These are phyloP conservation scores for Clarireedia homoeocarpa DNA, from an alignment of 2,329 filamentous ascomycete species.

Conservation along the genomic window DNA sequence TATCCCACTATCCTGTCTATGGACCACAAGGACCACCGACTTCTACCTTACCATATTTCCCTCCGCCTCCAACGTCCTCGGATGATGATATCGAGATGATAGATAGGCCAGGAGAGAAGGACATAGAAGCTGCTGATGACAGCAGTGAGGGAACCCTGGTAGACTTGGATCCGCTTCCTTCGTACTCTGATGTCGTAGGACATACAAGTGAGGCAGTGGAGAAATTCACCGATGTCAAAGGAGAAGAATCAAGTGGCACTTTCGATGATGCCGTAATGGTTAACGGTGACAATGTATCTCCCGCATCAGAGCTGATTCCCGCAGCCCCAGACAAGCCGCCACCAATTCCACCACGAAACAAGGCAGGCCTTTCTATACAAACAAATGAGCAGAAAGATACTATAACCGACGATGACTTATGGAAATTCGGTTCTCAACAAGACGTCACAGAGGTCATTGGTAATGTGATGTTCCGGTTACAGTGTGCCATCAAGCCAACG, in stretches of 20 bases:
- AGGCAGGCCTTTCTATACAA: slow-evolving; percentile 26
- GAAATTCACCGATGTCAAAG: not conserved
- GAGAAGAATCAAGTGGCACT: slow-evolving; percentile 1
- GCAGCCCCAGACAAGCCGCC: slow-evolving; percentile 26
- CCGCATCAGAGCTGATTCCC: slow-evolving; percentile 2
- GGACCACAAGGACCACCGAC: slow-evolving; percentile 23
- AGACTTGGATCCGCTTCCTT: slow-evolving; percentile 23
- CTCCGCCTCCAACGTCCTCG: slow-evolving; percentile 9
- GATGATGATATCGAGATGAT: slow-evolving; percentile 29
- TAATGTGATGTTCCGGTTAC: slow-evolving; percentile 83
- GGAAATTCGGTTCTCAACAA: slow-evolving; percentile 54
- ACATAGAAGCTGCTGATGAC: slow-evolving; percentile 22
- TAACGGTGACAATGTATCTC: slow-evolving; percentile 26
- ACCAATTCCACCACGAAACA: slow-evolving; percentile 30
- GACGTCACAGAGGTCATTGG: slow-evolving; percentile 95
- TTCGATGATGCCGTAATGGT: slow-evolving; percentile 28
- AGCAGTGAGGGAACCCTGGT: slow-evolving; percentile 35
- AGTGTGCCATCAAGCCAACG: slow-evolving; percentile 74
- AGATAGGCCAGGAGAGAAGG: slow-evolving; percentile 22
- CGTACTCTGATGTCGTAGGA: slow-evolving; percentile 11
- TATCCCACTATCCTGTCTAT: slow-evolving; percentile 20
- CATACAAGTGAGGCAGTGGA: not conserved
- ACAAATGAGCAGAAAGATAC: slow-evolving; percentile 22
- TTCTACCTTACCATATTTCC: slow-evolving; percentile 6
- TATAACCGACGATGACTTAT: slow-evolving; percentile 27